Percentiles rank a stretch among this genome's conserved stretches.
phyloP scores from a whole-genome alignment of 257 asterid species.

The Lycium barbarum region DNA sequence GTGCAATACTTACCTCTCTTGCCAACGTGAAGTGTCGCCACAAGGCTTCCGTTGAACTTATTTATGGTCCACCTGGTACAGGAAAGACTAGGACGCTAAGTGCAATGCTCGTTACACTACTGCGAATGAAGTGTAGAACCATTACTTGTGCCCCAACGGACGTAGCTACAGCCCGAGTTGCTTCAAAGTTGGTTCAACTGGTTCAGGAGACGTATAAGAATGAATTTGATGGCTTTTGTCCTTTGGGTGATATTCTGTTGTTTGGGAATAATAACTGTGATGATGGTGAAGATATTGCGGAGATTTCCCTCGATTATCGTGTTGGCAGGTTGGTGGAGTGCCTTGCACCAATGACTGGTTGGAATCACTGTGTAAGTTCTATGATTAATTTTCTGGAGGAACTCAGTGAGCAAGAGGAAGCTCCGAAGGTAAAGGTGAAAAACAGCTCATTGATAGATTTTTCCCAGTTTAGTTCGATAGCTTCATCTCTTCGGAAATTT shows the following conservation, averaged over 20 bases:
- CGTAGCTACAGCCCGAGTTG: constrained; percentile 42
- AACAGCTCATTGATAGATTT: too few relatives aligned
- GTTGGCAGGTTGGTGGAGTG: constrained; percentile 40
- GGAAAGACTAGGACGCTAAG: constrained; percentile 39
- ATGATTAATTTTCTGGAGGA: constrained; percentile 50
- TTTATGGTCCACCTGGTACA: constrained; percentile 43
- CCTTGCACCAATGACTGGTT: constrained; percentile 42
- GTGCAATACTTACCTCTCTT: constrained; percentile 28
- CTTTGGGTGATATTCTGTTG: constrained; percentile 53
- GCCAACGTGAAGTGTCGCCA: constrained; percentile 26
- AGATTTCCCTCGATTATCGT: constrained; percentile 50
- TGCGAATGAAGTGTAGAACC: constrained; percentile 28
- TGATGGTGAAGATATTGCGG: constrained; percentile 38
- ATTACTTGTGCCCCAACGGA: constrained; percentile 34
- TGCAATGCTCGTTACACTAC: constrained; percentile 29
- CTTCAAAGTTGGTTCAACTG: constrained; percentile 44
- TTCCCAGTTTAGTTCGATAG: not conserved
- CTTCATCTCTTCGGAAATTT: constrained; percentile 27
- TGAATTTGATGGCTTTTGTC: constrained; percentile 18
- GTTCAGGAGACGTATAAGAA: constrained; percentile 33
- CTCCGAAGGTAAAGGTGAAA: too few relatives aligned
- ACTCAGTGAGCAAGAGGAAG: too few relatives aligned
- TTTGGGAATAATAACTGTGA: constrained; percentile 50
- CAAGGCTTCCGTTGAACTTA: constrained; percentile 29
- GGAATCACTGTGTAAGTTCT: constrained; percentile 38